phyloP scores from a whole-genome alignment of 345 rosid genomes.

The Corymbia maculata region DNA sequence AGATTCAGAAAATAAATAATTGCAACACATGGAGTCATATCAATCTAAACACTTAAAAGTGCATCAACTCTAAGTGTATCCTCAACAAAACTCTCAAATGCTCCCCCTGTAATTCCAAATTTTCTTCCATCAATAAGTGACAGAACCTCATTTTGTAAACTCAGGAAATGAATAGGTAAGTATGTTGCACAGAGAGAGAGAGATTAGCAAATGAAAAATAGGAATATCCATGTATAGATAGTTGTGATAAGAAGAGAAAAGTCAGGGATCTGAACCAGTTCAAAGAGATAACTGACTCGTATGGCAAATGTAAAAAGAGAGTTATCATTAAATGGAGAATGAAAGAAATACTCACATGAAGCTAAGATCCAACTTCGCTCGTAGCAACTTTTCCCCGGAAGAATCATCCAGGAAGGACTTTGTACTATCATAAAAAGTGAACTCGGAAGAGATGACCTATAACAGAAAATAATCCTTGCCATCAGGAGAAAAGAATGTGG shows the following conservation, averaged over 20 bases:
- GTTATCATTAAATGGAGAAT: neutral
- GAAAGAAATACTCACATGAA: constrained; percentile 65
- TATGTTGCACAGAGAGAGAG: neutral
- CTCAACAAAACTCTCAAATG: neutral
- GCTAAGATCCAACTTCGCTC: constrained; percentile 90
- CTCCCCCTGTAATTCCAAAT: neutral
- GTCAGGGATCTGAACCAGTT: neutral
- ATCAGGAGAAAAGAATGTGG: neutral
- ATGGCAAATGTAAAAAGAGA: neutral
- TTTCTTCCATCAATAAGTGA: neutral
- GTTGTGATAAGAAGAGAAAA: neutral
- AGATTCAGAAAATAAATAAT: neutral
- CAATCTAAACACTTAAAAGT: neutral
- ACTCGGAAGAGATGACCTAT: constrained; percentile 90
- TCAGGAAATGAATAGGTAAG: neutral
- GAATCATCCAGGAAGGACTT: constrained; percentile 83
- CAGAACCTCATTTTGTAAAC: neutral
- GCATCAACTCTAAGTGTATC: neutral
- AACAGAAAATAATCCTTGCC: neutral
- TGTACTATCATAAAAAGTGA: constrained; percentile 91
- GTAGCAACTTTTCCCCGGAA: constrained; percentile 83
- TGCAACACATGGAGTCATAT: neutral
- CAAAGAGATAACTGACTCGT: neutral
- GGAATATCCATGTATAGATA: neutral
- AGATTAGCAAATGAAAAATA: neutral